Base-by-base conservation (phyloP, 2,329 filamentous ascomycete genomes). In the Talaromyces sp. region DNA sequence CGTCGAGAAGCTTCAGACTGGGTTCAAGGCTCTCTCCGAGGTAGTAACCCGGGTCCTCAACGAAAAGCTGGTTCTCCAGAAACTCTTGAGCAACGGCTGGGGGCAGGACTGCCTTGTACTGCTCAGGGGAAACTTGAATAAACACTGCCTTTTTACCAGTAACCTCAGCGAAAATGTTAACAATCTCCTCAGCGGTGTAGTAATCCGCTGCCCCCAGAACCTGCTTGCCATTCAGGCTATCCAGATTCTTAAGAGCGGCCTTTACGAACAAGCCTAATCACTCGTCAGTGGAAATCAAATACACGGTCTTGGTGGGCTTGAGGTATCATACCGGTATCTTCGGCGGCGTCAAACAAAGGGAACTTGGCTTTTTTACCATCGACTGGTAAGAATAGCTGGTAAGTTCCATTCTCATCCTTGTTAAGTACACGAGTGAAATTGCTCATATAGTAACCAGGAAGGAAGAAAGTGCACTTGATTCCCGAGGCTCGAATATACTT, bases 391-490 rank as follows among this genome's bases (percentile, higher is more conserved):
- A 44, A 44, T 13, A 44, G 15, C 39, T n/a, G 15, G 39, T 44
- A 44, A 8, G 17, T 15, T 6, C 15, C 39, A n/a, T 44, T 13
- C 7, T 19, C 39, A 7, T 15, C 17, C 11, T 17, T 15, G 1
- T 8, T 17, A 5, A 44, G 39, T 5, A 19, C 6, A 15, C 7
- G 19, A 70, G 13, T 67, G 66, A 71, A 72, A 52, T 81, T 81
- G 55, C 72, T 71, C 57, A 58, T 58, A 30, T n/a, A 58, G 13
- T 25, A 58, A 1, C 49, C 57, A 15, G 57, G 30, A 19, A 59
- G 36, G 8, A 59, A 25, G 39, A 59, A 59, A 4, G 47, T 59
- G 11, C 30, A 30, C 4, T 32, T 19, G 4, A 59, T 13, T 15
- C 57, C 49, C 28, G 19, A 27, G 9, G 25, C 15, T 2, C 57